Percentiles rank a stretch among this genome's conserved stretches.
These are phyloP conservation scores for Penicillium canariense DNA, from an alignment of 495 filamentous ascomycete species.

Conservation along the genomic window DNA sequence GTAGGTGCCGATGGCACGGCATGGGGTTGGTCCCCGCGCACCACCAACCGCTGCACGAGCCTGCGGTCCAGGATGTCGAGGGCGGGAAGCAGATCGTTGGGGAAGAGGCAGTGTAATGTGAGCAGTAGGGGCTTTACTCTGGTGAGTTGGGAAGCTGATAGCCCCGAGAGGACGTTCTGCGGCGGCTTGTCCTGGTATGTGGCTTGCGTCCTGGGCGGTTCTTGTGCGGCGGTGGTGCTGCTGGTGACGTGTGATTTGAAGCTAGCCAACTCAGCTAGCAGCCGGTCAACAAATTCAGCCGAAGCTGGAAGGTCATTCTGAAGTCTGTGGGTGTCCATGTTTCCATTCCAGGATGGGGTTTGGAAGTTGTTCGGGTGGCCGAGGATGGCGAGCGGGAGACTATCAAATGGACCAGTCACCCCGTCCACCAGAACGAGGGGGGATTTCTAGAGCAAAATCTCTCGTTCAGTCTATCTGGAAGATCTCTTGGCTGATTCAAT, in stretches of 20 bases:
- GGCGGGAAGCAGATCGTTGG: slow-evolving; percentile 63
- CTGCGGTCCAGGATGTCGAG: slow-evolving; percentile 78
- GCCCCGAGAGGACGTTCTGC: slow-evolving; percentile 21
- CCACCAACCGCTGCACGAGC: slow-evolving; percentile 52
- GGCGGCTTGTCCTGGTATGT: slow-evolving; percentile 6
- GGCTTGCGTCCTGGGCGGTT: slow-evolving; percentile 6
- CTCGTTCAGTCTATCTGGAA: too few species aligned
- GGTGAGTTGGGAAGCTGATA: slow-evolving; percentile 19
- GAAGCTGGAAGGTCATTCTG: not conserved
- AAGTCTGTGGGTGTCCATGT: not conserved
- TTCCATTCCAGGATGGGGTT: not conserved
- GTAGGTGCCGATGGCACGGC: slow-evolving; percentile 1
- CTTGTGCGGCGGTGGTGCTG: not conserved
- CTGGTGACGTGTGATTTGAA: not conserved
- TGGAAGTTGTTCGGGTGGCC: not conserved
- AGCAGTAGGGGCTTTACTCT: slow-evolving; percentile 44
- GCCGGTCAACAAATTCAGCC: slow-evolving; percentile 27
- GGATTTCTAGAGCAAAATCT: too few species aligned
- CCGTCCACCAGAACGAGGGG: not conserved
- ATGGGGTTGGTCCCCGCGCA: slow-evolving; percentile 6
- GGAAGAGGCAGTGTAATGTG: slow-evolving; percentile 55
- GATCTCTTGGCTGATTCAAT: too few species aligned
- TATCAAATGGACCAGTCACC: not conserved
- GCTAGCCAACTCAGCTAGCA: slow-evolving; percentile 27
- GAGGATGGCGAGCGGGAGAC: not conserved